Evolutionary conservation across 2,329 filamentous ascomycete genomes (phyloP), one percentile per base, ranked within the genome.

Genomic region (Microdochium trichocladiopsis): DNA sequence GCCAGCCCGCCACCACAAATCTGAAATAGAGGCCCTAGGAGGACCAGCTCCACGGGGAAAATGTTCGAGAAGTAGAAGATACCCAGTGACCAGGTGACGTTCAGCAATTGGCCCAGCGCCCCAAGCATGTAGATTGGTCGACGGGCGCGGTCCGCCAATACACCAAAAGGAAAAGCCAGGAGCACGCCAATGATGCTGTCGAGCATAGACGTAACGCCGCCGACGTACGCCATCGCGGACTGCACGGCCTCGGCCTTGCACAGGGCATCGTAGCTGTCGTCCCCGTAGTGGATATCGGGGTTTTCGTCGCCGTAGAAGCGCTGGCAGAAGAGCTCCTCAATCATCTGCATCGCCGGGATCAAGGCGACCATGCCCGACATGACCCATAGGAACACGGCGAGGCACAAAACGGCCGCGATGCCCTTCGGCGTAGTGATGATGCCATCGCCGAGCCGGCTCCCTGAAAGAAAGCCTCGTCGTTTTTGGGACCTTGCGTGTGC

Each of bases 141-240:
- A 21, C 58, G 49, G 8, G 52, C 51, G n/a, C 54, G 51, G 37
- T 60, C 58, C 8, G 57, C 57, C 2, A 57, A 47, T 9, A 56
- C 47, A 21, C 58, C 56, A 36, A 52, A 58, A 10, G 58, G 58
- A 11, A 58, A 47, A 2, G 52, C 52, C 23, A 52, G 52, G 11
- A 59, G 25, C 16, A 59, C 22, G 6, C 56, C 56, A 16, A 58
- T 48, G 41, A 54, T 11, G 24, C 51, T 49, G 10, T 49, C 47
- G 14, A 57, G 49, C 28, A 53, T 47, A 23, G 52, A 50, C 3
- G 33, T 24, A 11, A 57, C 45, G 14, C 50, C 52, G 43, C 56
- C 54, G 12, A 56, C 18, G 37, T 52, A 57, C 16, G 56, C 55
- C 45, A 55, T 45, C 3, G 49, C 31, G 1, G 50, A 50, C 41